phyloP scores from a whole-genome alignment of 2,329 filamentous ascomycete species.

The Parastagonospora nodorum region DNA sequence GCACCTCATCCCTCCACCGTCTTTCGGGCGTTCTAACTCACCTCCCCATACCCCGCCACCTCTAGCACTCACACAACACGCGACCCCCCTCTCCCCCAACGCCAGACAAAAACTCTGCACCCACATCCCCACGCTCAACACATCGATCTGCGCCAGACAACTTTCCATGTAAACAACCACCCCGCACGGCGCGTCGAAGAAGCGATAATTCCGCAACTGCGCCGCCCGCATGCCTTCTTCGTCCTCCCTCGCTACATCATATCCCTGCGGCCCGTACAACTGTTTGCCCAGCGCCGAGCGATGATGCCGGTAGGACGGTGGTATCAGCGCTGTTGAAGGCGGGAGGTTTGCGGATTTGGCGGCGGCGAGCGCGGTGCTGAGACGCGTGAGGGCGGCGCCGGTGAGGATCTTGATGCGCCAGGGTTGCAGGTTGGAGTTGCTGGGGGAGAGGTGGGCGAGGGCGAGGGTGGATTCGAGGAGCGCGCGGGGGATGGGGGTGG shows the following conservation, averaged over 20 bases:
- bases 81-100: neutral
- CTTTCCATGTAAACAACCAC: neutral
- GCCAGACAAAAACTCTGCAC: neutral
- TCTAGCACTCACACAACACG: neutral
- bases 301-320: neutral
- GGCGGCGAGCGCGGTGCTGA: neutral
- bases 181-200: neutral
- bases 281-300: neutral
- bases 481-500: neutral
- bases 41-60: neutral
- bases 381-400: neutral
- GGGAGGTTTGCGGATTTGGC: neutral
- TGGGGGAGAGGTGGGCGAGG: neutral
- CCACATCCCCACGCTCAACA: neutral
- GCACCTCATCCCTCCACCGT: no score
- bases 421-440: neutral
- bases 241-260: neutral
- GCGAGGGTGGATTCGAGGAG: neutral
- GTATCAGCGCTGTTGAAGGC: neutral
- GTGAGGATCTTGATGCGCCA: neutral
- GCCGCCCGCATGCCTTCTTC: neutral
- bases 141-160: neutral
- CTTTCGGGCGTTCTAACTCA: no score
- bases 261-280: neutral
- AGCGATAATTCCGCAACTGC: neutral